Evolutionary conservation across 768 basidiomycete genomes (phyloP).

Genomic region (Kondoa subrosea): DNA sequence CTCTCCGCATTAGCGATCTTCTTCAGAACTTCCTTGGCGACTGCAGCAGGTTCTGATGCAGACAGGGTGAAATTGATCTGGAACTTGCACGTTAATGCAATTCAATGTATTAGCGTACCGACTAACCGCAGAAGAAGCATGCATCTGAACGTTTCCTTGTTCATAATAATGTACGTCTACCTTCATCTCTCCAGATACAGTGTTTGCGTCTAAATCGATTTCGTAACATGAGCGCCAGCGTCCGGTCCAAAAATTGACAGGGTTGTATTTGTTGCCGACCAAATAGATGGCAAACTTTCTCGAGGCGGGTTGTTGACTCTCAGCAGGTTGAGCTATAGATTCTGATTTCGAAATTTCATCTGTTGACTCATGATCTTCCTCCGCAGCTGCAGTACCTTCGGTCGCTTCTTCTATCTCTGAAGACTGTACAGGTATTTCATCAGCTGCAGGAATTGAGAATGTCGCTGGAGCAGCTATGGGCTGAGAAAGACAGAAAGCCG

Average conservation of each 20-base stretch:
- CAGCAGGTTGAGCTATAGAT: no score
- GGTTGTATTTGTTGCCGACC: slow-evolving; percentile 93
- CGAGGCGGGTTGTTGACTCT: no score
- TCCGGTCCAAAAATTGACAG: slow-evolving; percentile 86
- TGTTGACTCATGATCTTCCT: slow-evolving; percentile 25
- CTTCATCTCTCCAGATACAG: slow-evolving; percentile 45
- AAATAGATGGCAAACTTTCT: slow-evolving; percentile 52
- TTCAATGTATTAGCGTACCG: slow-evolving; percentile 35
- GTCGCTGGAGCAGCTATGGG: background rate
- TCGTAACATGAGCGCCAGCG: slow-evolving; percentile 81
- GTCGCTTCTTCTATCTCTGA: slow-evolving; percentile 14
- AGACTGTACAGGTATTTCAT: slow-evolving; percentile 3
- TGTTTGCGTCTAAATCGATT: slow-evolving; percentile 49
- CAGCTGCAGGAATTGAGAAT: slow-evolving; percentile 2
- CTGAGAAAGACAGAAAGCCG: slow-evolving; percentile 44
- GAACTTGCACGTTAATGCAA: slow-evolving; percentile 38
- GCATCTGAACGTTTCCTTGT: slow-evolving; percentile 88
- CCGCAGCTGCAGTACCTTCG: slow-evolving; percentile 19
- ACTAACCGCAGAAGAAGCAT: slow-evolving; percentile 51
- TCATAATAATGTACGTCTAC: slow-evolving; percentile 94
- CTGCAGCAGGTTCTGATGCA: slow-evolving; percentile 39
- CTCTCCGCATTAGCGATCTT: slow-evolving; percentile 60
- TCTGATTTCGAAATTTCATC: slow-evolving; percentile 22
- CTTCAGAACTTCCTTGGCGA: slow-evolving; percentile 58
- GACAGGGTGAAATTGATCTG: slow-evolving; percentile 33